Conservation (phyloP, 1,284 basidiomycete species). For the Ceratobasidium sp. region DNA sequence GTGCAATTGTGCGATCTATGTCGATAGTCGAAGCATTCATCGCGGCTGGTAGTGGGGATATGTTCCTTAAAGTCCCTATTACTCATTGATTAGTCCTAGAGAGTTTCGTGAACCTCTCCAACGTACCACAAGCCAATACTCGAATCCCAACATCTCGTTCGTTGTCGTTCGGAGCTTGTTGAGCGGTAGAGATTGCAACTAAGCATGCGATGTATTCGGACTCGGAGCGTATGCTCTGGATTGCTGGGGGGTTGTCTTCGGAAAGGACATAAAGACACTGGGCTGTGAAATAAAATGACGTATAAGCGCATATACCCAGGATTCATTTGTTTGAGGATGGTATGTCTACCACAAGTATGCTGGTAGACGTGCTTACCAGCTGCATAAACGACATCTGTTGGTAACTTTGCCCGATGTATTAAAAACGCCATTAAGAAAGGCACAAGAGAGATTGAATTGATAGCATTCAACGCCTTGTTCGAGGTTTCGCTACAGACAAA, state of each 20-base stretch:
- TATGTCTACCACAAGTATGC: background rate
- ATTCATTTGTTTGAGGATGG: background rate
- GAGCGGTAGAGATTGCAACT: conserved; percentile 62
- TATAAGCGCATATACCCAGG: conserved; percentile 40
- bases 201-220: conserved; percentile 76
- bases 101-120: background rate
- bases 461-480: conserved; percentile 87
- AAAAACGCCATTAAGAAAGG: conserved; percentile 90
- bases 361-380: conserved; percentile 69
- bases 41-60: conserved; percentile 77
- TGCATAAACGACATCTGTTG: conserved; percentile 77
- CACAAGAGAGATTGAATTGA: conserved; percentile 81
- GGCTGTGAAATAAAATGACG: conserved; percentile 62
- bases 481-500: conserved; percentile 80
- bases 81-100: background rate
- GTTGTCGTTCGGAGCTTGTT: conserved; percentile 54
- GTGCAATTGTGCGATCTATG: conserved; percentile 75
- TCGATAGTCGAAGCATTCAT: conserved; percentile 71
- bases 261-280: conserved; percentile 92
- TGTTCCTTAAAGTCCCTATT: conserved; percentile 80
- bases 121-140: conserved; percentile 78
- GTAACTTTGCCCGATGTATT: conserved; percentile 73
- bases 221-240: conserved; percentile 71
- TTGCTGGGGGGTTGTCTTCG: conserved; percentile 83
- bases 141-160: conserved; percentile 69